phyloP scores from a whole-genome alignment of 495 filamentous ascomycete species.

The Aspergillus bertholletiae region DNA sequence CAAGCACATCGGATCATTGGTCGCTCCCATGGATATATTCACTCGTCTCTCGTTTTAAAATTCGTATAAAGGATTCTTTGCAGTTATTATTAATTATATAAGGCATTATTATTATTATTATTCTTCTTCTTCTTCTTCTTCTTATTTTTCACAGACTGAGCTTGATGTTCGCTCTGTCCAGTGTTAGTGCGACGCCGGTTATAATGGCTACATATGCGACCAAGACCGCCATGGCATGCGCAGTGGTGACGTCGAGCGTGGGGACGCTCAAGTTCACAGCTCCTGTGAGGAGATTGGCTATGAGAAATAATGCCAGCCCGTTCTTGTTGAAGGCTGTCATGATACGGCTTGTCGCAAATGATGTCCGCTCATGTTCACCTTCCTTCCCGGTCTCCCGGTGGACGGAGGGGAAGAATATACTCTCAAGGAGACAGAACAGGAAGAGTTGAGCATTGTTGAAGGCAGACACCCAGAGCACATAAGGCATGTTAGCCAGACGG shows the following conservation, averaged over 20 bases:
- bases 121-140: too few species aligned
- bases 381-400: slow-evolving; percentile 50
- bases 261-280: slow-evolving; percentile 80
- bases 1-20: too few species aligned
- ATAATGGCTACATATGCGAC: slow-evolving; percentile 65
- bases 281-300: slow-evolving; percentile 87
- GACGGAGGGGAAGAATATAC: slow-evolving; percentile 67
- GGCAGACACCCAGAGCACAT: slow-evolving; percentile 83
- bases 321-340: slow-evolving; percentile 84
- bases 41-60: too few species aligned
- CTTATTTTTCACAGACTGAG: slow-evolving; percentile 60
- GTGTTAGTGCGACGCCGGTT: slow-evolving; percentile 60
- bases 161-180: slow-evolving; percentile 71
- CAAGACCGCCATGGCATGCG: slow-evolving; percentile 68
- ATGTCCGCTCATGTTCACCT: slow-evolving; percentile 52
- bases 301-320: slow-evolving; percentile 79
- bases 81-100: too few species aligned
- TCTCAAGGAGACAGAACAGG: slow-evolving; percentile 73
- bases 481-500: slow-evolving; percentile 88
- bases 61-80: too few species aligned
- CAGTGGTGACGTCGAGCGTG: slow-evolving; percentile 65
- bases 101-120: too few species aligned
- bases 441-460: slow-evolving; percentile 83
- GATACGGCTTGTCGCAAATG: slow-evolving; percentile 72
- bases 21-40: too few species aligned